A percentile compares a stretch with the other conserved stretches of the same genome.
Conservation (phyloP, 192 early-diverging fungal species). For the Backusella circina region DNA sequence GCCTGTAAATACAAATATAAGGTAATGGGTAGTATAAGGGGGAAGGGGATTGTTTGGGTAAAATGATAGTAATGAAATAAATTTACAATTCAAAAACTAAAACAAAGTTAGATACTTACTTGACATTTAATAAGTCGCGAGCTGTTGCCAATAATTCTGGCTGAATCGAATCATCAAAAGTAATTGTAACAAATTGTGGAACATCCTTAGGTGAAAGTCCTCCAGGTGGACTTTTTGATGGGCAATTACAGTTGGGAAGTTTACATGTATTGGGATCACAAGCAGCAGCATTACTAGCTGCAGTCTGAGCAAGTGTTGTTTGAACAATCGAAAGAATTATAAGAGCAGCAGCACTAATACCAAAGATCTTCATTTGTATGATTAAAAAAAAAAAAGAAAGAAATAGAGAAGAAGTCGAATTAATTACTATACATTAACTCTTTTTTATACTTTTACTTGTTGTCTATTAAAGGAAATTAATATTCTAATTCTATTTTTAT, state of each 20-base stretch:
- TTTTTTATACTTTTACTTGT: neutral
- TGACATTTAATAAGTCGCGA: conserved; percentile 29
- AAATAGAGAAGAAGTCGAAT: neutral
- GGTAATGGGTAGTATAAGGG: neutral
- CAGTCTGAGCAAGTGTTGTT: conserved; percentile 7
- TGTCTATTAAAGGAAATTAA: neutral
- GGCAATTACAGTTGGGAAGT: conserved; percentile 49
- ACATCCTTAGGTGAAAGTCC: conserved; percentile 41
- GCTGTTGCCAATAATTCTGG: conserved; percentile 28
- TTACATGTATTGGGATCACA: conserved; percentile 49
- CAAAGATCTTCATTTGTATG: conserved; percentile 11
- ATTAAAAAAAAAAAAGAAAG: neutral
- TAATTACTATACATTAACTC: neutral
- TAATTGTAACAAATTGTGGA: conserved; percentile 57
- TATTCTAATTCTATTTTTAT: neutral
- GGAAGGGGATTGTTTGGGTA: neutral
- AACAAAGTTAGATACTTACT: conserved; percentile 22
- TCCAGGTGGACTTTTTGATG: conserved; percentile 46
- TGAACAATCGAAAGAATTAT: neutral
- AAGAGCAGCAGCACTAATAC: conserved; percentile 10
- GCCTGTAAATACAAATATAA: neutral
- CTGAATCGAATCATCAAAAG: conserved; percentile 66
- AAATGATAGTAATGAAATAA: neutral
- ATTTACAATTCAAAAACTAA: neutral
- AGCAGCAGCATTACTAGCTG: conserved; percentile 6